These are phyloP conservation scores for Arabidopsis arenosa DNA, from an alignment of 345 rosid genomes.

Conservation along the genomic window DNA sequence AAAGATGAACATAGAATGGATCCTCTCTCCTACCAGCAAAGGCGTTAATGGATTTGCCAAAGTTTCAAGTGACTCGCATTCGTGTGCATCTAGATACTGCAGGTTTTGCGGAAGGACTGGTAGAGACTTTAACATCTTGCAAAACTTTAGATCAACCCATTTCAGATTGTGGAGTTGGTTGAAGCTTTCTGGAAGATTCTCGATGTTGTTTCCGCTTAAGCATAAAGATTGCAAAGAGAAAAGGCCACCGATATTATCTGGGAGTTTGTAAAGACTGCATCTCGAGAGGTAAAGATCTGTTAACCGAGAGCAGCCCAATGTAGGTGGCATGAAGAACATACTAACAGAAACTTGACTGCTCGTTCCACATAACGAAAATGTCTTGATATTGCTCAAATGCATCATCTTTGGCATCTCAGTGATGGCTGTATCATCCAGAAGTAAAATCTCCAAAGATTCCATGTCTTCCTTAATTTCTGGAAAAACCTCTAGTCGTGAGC, in stretches of 20 bases:
- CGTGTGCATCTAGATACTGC: constrained; percentile 29
- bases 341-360: constrained; percentile 26
- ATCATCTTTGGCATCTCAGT: constrained; percentile 37
- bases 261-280: constrained; percentile 33
- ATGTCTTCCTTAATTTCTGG: constrained; percentile 44
- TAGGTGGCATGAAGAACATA: constrained; percentile 31
- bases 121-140: constrained; percentile 44
- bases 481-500: constrained; percentile 38
- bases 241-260: constrained; percentile 13
- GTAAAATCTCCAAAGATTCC: constrained; percentile 41
- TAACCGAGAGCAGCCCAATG: constrained; percentile 31
- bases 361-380: constrained; percentile 39
- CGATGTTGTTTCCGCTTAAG: constrained; percentile 41
- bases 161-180: constrained; percentile 34
- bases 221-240: constrained; percentile 32
- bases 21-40: constrained; percentile 23
- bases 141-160: constrained; percentile 37
- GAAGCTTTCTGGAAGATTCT: constrained; percentile 36
- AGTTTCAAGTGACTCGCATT: constrained; percentile 42
- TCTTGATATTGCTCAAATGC: constrained; percentile 35
- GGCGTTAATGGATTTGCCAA: constrained; percentile 33
- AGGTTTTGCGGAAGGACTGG: constrained; percentile 43
- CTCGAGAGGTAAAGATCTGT: constrained; percentile 37
- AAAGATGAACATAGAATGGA: constrained; percentile 43
- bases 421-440: constrained; percentile 38